Base-by-base conservation (phyloP, 345 rosid species). In the Citrus reticulata region DNA sequence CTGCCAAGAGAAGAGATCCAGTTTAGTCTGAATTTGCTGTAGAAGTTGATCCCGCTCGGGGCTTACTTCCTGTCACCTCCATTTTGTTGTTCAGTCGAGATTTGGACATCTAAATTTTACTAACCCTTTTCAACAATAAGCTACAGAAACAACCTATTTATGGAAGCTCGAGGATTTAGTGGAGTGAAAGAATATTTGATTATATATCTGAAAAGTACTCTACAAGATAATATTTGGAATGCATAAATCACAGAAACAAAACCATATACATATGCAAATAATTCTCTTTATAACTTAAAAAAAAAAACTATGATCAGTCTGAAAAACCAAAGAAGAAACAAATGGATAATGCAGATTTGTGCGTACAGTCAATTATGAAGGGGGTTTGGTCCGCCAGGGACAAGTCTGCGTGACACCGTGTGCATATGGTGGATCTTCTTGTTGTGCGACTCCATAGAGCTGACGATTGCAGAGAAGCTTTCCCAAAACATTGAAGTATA, bases 381-480 rank as follows among this genome's bases (percentile, higher is more conserved):
- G 17, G 84, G 89, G 80, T 85, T 86, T 54, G 91, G 91, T 46
- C 88, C 91, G 7, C 72, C 0, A 0, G 89, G 87, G 68, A 86
- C 89, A 6, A 73, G 71, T 42, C 89, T 77, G 64, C 77, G 88
- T 2, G 88, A 83, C 67, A 80, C 83, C 0, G 67, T n/a, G 49
- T 74, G 88, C 2, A 80, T 6, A 22, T 25, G 25, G 8, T 57
- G 19, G 58, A 57, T 42, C 46, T 61, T 77, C 58, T 7, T 70
- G 27, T 46, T 78, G 57, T 57, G 5, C n/a, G 76, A 72, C 24
- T 72, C 70, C 58, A 39, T 58, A 42, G 82, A 81, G 72, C 63
- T 34, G 5, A 13, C n/a, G 64, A 85, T 70, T 46, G 81, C 55
- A 25, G 89, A 82, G 57, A 76, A 37, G 62, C 78, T 82, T 34